A percentile compares a stretch with the other conserved stretches of the same genome.
Evolutionary conservation across 2,329 filamentous ascomycete genomes (phyloP).

Genomic region (Tolypocladium inflatum): DNA sequence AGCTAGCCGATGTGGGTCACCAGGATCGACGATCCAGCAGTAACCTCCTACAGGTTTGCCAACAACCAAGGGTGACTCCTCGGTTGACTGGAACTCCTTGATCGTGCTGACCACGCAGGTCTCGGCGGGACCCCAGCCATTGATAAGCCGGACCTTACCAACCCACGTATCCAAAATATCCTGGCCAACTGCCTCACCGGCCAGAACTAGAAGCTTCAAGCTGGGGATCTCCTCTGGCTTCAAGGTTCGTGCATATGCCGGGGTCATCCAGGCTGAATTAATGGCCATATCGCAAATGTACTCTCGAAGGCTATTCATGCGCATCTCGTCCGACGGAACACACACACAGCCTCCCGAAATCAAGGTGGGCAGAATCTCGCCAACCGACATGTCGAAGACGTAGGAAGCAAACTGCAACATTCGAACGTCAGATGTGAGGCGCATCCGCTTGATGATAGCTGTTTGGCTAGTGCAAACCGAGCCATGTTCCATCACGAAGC

Average conservation of each 20-base stretch:
- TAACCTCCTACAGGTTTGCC: conserved; percentile 1
- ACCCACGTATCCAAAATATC: conserved; percentile 5
- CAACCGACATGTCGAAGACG: background rate
- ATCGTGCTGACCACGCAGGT: background rate
- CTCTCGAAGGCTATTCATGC: conserved; percentile 1
- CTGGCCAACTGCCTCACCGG: conserved; percentile 2
- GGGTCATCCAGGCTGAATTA: conserved; percentile 3
- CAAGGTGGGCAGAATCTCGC: background rate
- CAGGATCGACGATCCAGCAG: conserved; percentile 3
- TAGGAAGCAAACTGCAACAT: background rate
- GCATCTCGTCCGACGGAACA: background rate
- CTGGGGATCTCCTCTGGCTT: background rate
- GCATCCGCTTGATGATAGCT: background rate
- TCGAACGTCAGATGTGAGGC: background rate
- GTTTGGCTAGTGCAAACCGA: background rate
- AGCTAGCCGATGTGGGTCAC: background rate
- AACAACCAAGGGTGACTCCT: conserved; percentile 1
- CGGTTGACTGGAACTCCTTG: background rate
- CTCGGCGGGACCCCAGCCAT: conserved; percentile 8
- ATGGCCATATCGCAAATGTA: conserved; percentile 1
- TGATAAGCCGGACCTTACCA: conserved; percentile 4
- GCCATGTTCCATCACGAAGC: background rate
- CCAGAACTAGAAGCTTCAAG: conserved; percentile 3
- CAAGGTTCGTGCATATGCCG: conserved; percentile 1
- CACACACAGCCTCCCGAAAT: background rate